Evolutionary conservation across 805 yeast genomes (phyloP).

Genomic region (Suhomyces xylopsoci): DNA sequence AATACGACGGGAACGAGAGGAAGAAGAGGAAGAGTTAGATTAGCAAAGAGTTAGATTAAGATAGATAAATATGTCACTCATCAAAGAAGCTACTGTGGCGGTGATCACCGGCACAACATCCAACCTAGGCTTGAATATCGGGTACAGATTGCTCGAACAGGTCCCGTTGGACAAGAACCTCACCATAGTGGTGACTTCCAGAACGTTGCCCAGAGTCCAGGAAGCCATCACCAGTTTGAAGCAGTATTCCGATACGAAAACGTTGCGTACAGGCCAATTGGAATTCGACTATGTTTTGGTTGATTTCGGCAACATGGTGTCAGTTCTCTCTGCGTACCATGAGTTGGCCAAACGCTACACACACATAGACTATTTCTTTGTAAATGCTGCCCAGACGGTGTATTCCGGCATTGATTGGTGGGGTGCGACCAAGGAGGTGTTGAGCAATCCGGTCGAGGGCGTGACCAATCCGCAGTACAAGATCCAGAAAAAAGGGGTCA

Average conservation of each 20-base stretch:
- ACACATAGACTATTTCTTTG: constrained; percentile 72
- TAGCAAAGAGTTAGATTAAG: background rate
- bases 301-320: constrained; percentile 89
- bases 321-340: constrained; percentile 69
- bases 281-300: constrained; percentile 86
- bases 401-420: constrained; percentile 86
- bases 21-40: background rate
- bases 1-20: background rate
- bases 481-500: constrained; percentile 74
- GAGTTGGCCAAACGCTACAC: constrained; percentile 64
- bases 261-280: constrained; percentile 50
- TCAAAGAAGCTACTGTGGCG: constrained; percentile 30
- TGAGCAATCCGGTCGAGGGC: constrained; percentile 66
- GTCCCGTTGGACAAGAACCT: constrained; percentile 52
- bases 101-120: constrained; percentile 44
- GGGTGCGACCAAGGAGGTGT: constrained; percentile 67
- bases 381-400: constrained; percentile 89
- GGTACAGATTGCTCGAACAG: constrained; percentile 68
- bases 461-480: constrained; percentile 89
- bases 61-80: constrained; percentile 9
- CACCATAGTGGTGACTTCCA: constrained; percentile 82
- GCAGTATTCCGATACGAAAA: constrained; percentile 28
- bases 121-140: constrained; percentile 83
- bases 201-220: constrained; percentile 82
- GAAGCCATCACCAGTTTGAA: constrained; percentile 57